Evolutionary conservation across 352 stramenopile genomes (phyloP).

Genomic region (Phytopythium boreale): DNA sequence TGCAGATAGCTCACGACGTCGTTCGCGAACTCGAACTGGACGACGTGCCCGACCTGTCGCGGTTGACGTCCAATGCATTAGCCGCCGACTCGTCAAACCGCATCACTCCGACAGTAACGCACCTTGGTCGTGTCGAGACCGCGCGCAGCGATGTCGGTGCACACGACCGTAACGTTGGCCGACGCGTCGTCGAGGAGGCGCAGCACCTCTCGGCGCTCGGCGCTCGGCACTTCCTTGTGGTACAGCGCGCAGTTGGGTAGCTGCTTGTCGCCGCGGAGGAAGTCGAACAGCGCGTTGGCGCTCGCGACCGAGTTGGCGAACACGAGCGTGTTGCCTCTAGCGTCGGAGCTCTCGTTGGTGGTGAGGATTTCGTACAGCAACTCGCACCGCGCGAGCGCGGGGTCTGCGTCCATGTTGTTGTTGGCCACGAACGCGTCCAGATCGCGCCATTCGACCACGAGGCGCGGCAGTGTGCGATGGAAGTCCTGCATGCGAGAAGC

Average conservation of each 20-base stretch:
- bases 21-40: slow-evolving; percentile 80
- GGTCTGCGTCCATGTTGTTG: slow-evolving; percentile 14
- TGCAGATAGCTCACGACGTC: slow-evolving; percentile 84
- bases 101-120: not conserved
- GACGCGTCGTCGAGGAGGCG: slow-evolving; percentile 31
- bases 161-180: slow-evolving; percentile 44
- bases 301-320: slow-evolving; percentile 79
- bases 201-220: slow-evolving; percentile 46
- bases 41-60: slow-evolving; percentile 41
- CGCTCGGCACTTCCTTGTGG: slow-evolving; percentile 63
- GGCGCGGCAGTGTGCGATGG: slow-evolving; percentile 55
- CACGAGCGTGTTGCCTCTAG: slow-evolving; percentile 45
- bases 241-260: slow-evolving; percentile 35
- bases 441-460: slow-evolving; percentile 37
- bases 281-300: slow-evolving; percentile 50
- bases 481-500: slow-evolving; percentile 45
- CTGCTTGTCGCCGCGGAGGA: slow-evolving; percentile 37
- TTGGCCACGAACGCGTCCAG: slow-evolving; percentile 33
- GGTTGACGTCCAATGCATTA: not conserved
- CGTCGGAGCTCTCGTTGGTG: slow-evolving; percentile 10
- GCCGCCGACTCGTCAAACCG: not conserved
- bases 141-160: slow-evolving; percentile 74
- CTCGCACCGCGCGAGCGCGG: slow-evolving; percentile 32
- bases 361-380: slow-evolving; percentile 50
- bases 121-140: slow-evolving; percentile 74